These are phyloP conservation scores for Cladophialophora chaetospira DNA, from an alignment of 2,329 filamentous ascomycete species.

Conservation along the genomic window DNA sequence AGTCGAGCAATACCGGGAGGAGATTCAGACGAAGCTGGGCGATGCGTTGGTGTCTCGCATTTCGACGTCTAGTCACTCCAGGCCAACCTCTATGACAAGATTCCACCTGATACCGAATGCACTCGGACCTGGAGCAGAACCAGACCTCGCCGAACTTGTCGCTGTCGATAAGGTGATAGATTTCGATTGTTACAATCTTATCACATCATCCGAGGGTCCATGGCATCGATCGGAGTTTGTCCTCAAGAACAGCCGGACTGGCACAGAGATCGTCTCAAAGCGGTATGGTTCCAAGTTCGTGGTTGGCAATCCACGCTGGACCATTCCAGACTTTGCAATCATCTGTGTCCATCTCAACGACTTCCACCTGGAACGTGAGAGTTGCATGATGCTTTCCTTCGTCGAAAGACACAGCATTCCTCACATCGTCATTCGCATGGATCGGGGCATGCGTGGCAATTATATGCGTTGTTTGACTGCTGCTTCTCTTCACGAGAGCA, in stretches of 20 bases:
- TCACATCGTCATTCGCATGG: constrained; percentile 48
- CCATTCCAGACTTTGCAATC: constrained; percentile 49
- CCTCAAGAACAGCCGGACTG: constrained; percentile 34
- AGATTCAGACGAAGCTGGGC: constrained; percentile 46
- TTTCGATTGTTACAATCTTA: constrained; percentile 48
- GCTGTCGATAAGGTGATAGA: constrained; percentile 46
- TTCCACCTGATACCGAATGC: constrained; percentile 53
- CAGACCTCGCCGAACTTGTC: constrained; percentile 52
- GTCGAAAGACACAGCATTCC: constrained; percentile 48
- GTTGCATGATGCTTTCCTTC: constrained; percentile 39
- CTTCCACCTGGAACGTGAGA: constrained; percentile 33
- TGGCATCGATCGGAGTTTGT: constrained; percentile 34
- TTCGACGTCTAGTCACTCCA: constrained; percentile 37
- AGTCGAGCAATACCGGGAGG: constrained; percentile 26
- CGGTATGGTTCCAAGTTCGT: constrained; percentile 43
- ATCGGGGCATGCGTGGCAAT: constrained; percentile 42
- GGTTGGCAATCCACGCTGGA: constrained; percentile 46
- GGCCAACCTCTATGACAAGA: constrained; percentile 45
- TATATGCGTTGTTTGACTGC: constrained; percentile 29
- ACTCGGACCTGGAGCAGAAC: constrained; percentile 47
- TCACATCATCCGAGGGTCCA: background rate
- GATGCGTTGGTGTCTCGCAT: constrained; percentile 49
- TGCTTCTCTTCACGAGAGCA: constrained; percentile 45
- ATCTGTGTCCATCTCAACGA: constrained; percentile 42
- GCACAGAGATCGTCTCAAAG: constrained; percentile 40